Percentiles rank a stretch among this genome's conserved stretches.
Evolutionary conservation across 495 filamentous ascomycete genomes (phyloP).

Genomic region (Xylaria venustula): DNA sequence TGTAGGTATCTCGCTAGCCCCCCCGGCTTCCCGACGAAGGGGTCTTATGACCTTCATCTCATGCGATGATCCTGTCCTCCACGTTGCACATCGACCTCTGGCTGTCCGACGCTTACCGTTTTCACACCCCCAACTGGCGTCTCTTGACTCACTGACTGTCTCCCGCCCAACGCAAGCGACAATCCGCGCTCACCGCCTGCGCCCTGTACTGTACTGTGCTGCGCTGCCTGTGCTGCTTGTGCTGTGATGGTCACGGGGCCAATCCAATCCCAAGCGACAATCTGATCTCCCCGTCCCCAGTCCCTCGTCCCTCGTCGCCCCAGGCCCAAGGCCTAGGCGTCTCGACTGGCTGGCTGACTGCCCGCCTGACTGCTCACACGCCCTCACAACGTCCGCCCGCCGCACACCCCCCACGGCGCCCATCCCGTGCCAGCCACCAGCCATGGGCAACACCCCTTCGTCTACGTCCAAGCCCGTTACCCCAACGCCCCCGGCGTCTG

Average conservation of each 20-base stretch:
- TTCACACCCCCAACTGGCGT: not conserved
- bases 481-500: conserved; percentile 32
- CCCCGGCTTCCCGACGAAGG: conserved; percentile 3
- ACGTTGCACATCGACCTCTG: conserved; percentile 5
- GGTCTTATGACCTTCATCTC: conserved; percentile 19
- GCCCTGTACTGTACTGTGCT: not conserved
- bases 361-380: conserved; percentile 6
- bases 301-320: too few relatives aligned
- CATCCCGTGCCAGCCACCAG: conserved; percentile 22
- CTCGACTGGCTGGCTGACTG: too few relatives aligned
- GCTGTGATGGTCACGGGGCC: conserved; percentile 14
- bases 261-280: too few relatives aligned
- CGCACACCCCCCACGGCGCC: conserved; percentile 10
- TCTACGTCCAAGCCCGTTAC: conserved; percentile 32
- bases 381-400: conserved; percentile 9
- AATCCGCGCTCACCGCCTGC: conserved; percentile 14
- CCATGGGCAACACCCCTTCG: conserved; percentile 46
- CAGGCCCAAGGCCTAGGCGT: not conserved
- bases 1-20: not conserved
- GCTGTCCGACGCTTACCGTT: conserved; percentile 3
- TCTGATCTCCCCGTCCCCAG: not conserved
- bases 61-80: conserved; percentile 12
- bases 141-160: conserved; percentile 17
- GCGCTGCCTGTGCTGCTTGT: not conserved
- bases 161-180: not conserved